Base-by-base conservation (phyloP, 495 filamentous ascomycete genomes). In the Penicillium goetzii region DNA sequence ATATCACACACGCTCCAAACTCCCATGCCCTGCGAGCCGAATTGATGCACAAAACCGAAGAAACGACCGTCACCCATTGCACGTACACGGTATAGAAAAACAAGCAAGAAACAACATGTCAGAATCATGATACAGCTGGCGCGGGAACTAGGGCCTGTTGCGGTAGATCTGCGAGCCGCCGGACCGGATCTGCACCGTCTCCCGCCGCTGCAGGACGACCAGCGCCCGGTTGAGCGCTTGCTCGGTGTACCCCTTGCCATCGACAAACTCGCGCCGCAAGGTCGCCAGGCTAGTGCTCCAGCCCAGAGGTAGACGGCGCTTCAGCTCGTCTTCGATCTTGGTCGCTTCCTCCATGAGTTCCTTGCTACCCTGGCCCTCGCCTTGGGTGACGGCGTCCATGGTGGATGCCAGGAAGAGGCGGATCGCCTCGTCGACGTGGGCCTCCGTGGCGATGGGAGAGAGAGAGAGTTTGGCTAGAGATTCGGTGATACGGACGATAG, bases 381-480 rank as follows among this genome's bases (percentile, higher is more conserved):
- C 95, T 69, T 97, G 92, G 47, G 90, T 92, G 43, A 97, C 92
- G 3, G 95, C 95, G 75, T 99, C 94, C 95, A 99, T 99, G 54
- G 95, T 99, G 2, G 87, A 91, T 47, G 94, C 96, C 5, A 99
- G 80, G 88, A 99, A 99, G 32, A 99, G 86, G 0, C 96, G 89
- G 70, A 99, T 99, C 2, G 96, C 95, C 79, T 99, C 95, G 73
- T 99, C 93, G 54, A 99, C 95, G 75, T 99, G 95, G 56, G 85
- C 82, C 75, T 96, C 93, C 1, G 89, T 92, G 23, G 93, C 95
- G 30, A 97, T 82, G 28, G 93, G 88, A 0, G 88, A 90, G 26
- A 99, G 86, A 1, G 88, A 83, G 17, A 99, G 78, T 75, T 99
- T 99, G 58, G 95, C 95, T 3, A 99, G 86, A 2, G 95, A 91